These are phyloP conservation scores for Hippophae rhamnoides DNA, from an alignment of 306 rosid species.

Conservation along the genomic window DNA sequence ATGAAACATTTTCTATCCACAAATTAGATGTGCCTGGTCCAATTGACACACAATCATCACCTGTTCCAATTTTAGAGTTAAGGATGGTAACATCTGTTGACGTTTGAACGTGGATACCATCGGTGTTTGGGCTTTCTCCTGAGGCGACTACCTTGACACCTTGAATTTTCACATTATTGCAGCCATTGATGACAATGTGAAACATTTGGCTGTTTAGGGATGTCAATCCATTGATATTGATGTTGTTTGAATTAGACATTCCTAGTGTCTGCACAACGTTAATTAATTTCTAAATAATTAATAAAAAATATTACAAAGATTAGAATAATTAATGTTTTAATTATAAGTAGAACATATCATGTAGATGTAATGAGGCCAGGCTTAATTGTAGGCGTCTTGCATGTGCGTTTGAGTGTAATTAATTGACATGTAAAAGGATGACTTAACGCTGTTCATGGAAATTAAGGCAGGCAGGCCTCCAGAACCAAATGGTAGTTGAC, in stretches of 20 bases:
- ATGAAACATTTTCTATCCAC: slow-evolving; percentile 20
- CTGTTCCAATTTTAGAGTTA: slow-evolving; percentile 18
- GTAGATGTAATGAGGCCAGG: no score
- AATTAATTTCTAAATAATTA: neutral
- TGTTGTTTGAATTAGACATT: slow-evolving; percentile 16
- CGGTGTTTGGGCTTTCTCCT: slow-evolving; percentile 25
- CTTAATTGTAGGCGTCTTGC: no score
- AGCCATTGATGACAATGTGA: slow-evolving; percentile 27
- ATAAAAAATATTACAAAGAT: no score
- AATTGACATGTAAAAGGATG: no score
- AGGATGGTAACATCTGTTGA: slow-evolving; percentile 15
- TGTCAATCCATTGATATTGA: slow-evolving; percentile 6
- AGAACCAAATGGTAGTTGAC: no score
- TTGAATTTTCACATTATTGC: slow-evolving; percentile 15
- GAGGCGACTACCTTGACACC: slow-evolving; percentile 15
- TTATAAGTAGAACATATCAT: no score
- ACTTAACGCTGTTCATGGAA: no score
- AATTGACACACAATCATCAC: slow-evolving; percentile 26
- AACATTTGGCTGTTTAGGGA: slow-evolving; percentile 26
- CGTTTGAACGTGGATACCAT: slow-evolving; percentile 26
- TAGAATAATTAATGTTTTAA: no score
- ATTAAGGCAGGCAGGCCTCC: no score
- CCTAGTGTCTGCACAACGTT: slow-evolving; percentile 19
- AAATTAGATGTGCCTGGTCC: slow-evolving; percentile 25
- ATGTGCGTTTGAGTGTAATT: no score